Evolutionary conservation across 495 filamentous ascomycete species (phyloP), one percentile per base, ranked within the genome.

Genomic region (Xylona heveae): DNA sequence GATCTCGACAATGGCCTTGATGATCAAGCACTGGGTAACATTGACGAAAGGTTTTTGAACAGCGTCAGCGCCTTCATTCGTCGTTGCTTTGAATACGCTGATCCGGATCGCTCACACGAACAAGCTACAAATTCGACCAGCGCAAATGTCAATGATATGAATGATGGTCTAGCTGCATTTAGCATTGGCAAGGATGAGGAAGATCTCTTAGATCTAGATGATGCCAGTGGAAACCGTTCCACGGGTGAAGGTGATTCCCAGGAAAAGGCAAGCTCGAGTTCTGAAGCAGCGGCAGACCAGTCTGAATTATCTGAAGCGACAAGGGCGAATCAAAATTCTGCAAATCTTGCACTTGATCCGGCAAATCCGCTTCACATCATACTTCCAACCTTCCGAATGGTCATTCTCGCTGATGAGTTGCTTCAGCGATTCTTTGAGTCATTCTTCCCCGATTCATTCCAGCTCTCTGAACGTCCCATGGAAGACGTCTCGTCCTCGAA

Each of bases 331-430:
- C 57, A 63, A 1, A 63, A 63, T 42, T 58, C 62, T 13, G 82
- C 83, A 17, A 97, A 97, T 45, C 64, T 72, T 10, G 88, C 88
- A 16, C 71, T 97, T 4, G 82, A 97, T 48, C 88, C 88, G 0
- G 68, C 75, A 26, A 83, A 88, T 36, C 88, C 88, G 0, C 65
- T 97, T 0, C 75, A 92, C 50, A 94, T 97, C 46, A 95, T 90
- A 5, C 70, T 97, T 6, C 90, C 90, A 0, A 97, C 88, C 14
- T 97, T 97, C 64, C 76, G 88, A 41, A 97, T 97, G 88, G 81
- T 97, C 16, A 74, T 97, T 27, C 68, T 97, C 14, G 88, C 88
- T 36, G 88, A 97, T 49, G 88, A 97, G 44, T 63, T 85, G 2
- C 69, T 97, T 8, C 85, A 97, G 44, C 73, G 81, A 42, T 97